phyloP scores from a whole-genome alignment of 177 flowering plant species.

The Vitis hybrid region DNA sequence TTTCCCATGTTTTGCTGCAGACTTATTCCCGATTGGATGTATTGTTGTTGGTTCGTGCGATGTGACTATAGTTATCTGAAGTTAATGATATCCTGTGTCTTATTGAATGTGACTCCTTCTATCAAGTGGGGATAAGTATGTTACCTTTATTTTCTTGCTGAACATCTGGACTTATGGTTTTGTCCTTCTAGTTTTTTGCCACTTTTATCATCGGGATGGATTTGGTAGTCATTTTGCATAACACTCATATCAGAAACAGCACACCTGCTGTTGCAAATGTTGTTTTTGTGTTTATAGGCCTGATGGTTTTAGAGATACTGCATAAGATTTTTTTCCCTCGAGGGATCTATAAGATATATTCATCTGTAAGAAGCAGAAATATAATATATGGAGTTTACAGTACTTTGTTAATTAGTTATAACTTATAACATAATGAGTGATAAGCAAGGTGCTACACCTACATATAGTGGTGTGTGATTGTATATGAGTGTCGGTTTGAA shows the following conservation, averaged over 20 bases:
- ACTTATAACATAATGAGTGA: background rate
- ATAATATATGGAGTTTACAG: background rate
- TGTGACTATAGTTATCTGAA: background rate
- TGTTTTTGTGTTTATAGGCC: background rate
- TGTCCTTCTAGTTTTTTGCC: constrained; percentile 1
- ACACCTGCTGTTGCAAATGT: background rate
- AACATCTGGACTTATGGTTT: constrained; percentile 1
- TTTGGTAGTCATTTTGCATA: too few species aligned
- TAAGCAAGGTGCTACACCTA: background rate
- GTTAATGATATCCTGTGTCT: background rate
- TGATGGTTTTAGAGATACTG: background rate
- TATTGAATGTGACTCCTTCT: background rate
- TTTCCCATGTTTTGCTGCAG: background rate
- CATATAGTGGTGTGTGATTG: background rate
- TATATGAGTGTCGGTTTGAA: background rate
- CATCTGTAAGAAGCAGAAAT: background rate
- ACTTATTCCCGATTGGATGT: background rate
- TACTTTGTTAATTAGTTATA: background rate
- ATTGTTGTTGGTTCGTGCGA: background rate
- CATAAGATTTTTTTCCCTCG: background rate
- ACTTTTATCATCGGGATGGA: background rate
- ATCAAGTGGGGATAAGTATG: constrained; percentile 3
- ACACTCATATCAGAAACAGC: too few species aligned
- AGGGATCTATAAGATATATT: background rate
- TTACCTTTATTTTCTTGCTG: background rate